phyloP scores from a whole-genome alignment of 306 rosid species.

The Trifolium fragiferum region DNA sequence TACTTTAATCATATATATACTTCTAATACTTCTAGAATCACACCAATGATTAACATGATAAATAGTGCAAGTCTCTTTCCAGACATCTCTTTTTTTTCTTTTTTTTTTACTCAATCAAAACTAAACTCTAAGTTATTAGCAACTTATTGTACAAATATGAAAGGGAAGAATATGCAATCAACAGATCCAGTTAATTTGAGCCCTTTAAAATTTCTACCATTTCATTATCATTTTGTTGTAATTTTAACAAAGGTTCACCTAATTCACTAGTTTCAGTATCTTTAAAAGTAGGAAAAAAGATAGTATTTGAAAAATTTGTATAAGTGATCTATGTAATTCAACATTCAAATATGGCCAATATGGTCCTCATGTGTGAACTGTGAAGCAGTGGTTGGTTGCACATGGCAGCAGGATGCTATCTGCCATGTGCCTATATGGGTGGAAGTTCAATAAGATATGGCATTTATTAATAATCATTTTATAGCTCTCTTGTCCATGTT shows the following conservation, averaged over 20 bases:
- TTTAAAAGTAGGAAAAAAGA: background rate
- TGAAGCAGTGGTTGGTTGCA: background rate
- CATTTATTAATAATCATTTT: constrained; percentile 35
- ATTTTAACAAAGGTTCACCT: background rate
- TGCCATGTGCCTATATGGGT: constrained; percentile 52
- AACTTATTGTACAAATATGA: background rate
- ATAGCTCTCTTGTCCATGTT: constrained; percentile 35
- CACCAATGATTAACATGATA: too few species aligned
- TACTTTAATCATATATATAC: too few species aligned
- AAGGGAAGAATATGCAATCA: background rate
- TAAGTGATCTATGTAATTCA: background rate
- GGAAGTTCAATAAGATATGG: constrained; percentile 50
- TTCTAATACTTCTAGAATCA: too few species aligned
- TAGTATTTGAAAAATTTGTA: background rate
- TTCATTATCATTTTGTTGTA: background rate
- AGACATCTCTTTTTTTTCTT: too few species aligned
- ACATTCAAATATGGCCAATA: constrained; percentile 26
- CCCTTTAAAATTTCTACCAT: background rate
- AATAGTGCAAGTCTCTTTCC: too few species aligned
- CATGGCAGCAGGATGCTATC: constrained; percentile 36
- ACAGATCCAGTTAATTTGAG: background rate
- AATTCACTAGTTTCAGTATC: constrained; percentile 11
- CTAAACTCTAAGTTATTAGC: too few species aligned
- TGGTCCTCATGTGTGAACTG: constrained; percentile 29
- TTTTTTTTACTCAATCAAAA: too few species aligned